phyloP scores from a whole-genome alignment of 371 early-diverging fungal species.

The Circinella minor region DNA sequence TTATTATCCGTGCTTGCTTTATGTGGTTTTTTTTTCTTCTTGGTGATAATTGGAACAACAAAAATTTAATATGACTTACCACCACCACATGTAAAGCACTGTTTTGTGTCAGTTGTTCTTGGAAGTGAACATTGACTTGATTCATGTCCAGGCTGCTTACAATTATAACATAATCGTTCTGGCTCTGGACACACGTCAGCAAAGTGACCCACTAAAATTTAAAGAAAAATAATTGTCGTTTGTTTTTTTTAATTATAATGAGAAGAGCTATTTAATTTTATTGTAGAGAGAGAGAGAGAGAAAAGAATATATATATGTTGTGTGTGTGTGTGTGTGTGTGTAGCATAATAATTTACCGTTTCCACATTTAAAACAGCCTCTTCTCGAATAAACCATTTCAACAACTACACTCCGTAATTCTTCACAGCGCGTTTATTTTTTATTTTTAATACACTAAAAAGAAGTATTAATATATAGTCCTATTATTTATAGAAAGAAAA shows the following conservation, averaged over 20 bases:
- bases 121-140: conserved; percentile 59
- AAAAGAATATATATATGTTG: too few species aligned
- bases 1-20: neutral
- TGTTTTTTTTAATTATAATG: too few species aligned
- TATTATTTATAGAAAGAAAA: conserved; percentile 8
- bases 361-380: conserved; percentile 61
- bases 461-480: too few species aligned
- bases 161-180: conserved; percentile 59
- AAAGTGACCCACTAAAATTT: conserved; percentile 49
- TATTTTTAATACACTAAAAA: neutral
- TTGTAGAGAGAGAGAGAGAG: too few species aligned
- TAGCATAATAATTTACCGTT: conserved; percentile 39
- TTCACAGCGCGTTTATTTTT: conserved; percentile 2
- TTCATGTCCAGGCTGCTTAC: conserved; percentile 65
- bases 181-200: conserved; percentile 54
- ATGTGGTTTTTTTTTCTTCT: neutral
- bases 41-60: neutral
- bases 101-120: conserved; percentile 56
- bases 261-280: too few species aligned
- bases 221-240: neutral
- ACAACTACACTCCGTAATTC: neutral
- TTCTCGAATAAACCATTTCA: conserved; percentile 47
- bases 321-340: too few species aligned
- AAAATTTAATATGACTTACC: conserved; percentile 33
- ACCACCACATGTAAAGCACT: conserved; percentile 67